Percentiles rank a stretch among this genome's conserved stretches.
Conservation (phyloP, 495 filamentous ascomycete species). For the Penicillium arizonense region DNA sequence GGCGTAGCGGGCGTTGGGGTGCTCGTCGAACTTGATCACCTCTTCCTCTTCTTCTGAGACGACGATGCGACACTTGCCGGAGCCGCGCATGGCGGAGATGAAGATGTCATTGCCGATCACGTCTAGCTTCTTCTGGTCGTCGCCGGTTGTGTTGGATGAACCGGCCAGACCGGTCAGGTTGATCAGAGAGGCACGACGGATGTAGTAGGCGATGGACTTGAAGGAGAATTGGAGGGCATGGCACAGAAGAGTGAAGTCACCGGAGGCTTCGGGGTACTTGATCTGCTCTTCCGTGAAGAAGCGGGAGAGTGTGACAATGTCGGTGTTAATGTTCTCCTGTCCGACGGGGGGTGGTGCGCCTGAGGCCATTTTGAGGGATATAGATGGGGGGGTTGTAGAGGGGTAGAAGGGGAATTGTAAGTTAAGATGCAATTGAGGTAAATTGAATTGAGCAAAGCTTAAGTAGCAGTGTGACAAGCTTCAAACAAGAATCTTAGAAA, state of each 20-base stretch:
- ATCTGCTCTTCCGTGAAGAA: constrained; percentile 94
- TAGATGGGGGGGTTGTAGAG: not conserved
- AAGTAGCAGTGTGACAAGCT: not conserved
- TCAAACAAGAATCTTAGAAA: not conserved
- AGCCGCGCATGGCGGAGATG: constrained; percentile 88
- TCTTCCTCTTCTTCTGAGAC: constrained; percentile 98
- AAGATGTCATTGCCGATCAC: constrained; percentile 99
- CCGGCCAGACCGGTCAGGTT: constrained; percentile 94
- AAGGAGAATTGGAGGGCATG: constrained; percentile 98
- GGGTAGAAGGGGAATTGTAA: not conserved
- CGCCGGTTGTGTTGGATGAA: constrained; percentile 90
- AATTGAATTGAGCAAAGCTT: not conserved
- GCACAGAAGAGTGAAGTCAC: constrained; percentile 98
- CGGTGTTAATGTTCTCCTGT: constrained; percentile 83
- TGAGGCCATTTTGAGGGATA: constrained; percentile 32
- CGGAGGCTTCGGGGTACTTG: constrained; percentile 91
- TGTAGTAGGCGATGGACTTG: constrained; percentile 99
- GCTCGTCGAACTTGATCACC: constrained; percentile 79
- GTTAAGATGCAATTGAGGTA: not conserved
- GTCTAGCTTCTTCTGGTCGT: constrained; percentile 99
- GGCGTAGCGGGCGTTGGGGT: constrained; percentile 80
- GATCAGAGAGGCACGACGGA: constrained; percentile 93
- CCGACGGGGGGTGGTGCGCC: constrained; percentile 43
- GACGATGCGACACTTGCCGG: constrained; percentile 81
- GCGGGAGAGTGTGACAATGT: constrained; percentile 91